Base-by-base conservation (phyloP, 108 stramenopile genomes). In the Asterionellopsis glacialis region DNA sequence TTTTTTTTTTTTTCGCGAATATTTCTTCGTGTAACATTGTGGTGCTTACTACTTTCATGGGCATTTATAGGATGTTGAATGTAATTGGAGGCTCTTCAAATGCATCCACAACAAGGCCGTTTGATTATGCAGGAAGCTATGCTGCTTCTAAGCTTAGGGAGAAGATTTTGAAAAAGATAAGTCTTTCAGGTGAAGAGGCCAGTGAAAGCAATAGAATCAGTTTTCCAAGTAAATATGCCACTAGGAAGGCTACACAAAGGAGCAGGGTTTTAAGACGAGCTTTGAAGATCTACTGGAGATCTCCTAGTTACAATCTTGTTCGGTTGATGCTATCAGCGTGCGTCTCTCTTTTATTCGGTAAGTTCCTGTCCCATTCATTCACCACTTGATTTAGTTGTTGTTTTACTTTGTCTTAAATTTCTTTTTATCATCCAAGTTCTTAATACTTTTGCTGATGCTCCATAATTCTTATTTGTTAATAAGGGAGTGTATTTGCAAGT, bases 221-320 rank as follows among this genome's bases (percentile, higher is more conserved):
- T 10, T 81, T 71, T 23, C 42, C 67, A n/a, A 41, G 53, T 11
- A 72, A 59, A 24, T 82, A 81, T 56, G 79, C 84, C 5, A 81
- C 81, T 11, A 66, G 60, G 0, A 13, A 23, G 19, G 57, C 44
- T 0, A 68, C 63, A 15, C 84, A 86, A 53, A 19, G 44, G 11
- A 47, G 22, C 0, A 70, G 63, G 25, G 78, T 82, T 26, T 77
- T 77, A 50, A 69, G 69, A 42, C 69, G 79, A 14, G 66, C 74
- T 1, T 55, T 63, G 64, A 78, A 47, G 48, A 68, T 86, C 23
- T 86, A 82, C 43, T 80, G 66, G 64, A 75, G 84, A 44, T 78
- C 79, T 16, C 84, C 84, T n/a, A 55, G 69, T 28, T 86, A 86
- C 61, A 86, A 86, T 63, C 61, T 65, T 21, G 71, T 70, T 4